A percentile compares a stretch with the other conserved stretches of the same genome.
These are phyloP conservation scores for Hyphopichia burtonii DNA, from an alignment of 1,139 yeast genomes.

Conservation along the genomic window DNA sequence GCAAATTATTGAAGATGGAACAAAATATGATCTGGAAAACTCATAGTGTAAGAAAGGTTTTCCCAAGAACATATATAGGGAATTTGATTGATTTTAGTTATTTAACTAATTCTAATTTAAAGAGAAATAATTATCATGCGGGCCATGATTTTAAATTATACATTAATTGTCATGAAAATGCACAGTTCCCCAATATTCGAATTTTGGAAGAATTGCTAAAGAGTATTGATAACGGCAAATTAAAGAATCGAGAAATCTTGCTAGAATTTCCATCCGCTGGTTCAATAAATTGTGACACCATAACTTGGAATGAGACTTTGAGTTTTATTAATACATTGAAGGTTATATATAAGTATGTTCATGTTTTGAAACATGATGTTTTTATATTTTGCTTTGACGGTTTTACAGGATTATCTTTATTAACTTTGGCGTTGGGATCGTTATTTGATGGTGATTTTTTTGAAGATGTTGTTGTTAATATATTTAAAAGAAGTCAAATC, in stretches of 20 bases:
- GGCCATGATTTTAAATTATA: slow-evolving; percentile 25
- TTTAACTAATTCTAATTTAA: slow-evolving; percentile 7
- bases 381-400: slow-evolving; percentile 42
- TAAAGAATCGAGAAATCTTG: slow-evolving; percentile 15
- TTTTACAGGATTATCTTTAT: slow-evolving; percentile 37
- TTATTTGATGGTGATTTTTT: slow-evolving; percentile 18
- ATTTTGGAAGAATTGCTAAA: slow-evolving; percentile 14
- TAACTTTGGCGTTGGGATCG: slow-evolving; percentile 25
- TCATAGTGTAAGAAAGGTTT: slow-evolving; percentile 31
- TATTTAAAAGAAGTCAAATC: slow-evolving; percentile 14
- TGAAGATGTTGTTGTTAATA: slow-evolving; percentile 23
- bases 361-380: slow-evolving; percentile 19
- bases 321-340: slow-evolving; percentile 33
- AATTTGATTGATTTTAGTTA: slow-evolving; percentile 32
- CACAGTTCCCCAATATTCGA: slow-evolving; percentile 25
- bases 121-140: slow-evolving; percentile 6
- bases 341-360: slow-evolving; percentile 23
- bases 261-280: slow-evolving; percentile 40
- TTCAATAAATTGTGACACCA: slow-evolving; percentile 18
- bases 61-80: slow-evolving; percentile 31
- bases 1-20: slow-evolving; percentile 31
- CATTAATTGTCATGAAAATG: slow-evolving; percentile 37
- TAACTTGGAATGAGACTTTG: slow-evolving; percentile 26
- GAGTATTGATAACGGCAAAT: slow-evolving; percentile 11
- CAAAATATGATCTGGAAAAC: slow-evolving; percentile 38